Evolutionary conservation across 768 basidiomycete genomes (phyloP), one percentile per base, ranked within the genome.

Genomic region (Filobasidium floriforme): DNA sequence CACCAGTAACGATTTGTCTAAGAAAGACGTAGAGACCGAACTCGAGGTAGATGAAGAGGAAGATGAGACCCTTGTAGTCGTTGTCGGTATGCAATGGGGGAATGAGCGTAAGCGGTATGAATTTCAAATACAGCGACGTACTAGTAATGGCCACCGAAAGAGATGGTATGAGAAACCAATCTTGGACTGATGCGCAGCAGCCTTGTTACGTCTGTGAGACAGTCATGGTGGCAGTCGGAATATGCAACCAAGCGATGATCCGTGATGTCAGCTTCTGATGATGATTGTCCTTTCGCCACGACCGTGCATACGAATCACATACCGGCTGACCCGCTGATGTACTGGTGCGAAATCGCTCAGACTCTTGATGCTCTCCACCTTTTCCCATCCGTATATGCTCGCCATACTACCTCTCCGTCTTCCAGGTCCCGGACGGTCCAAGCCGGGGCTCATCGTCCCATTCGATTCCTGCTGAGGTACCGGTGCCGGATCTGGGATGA

Each of bases 61-160:
- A 89, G 41, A 98, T 89, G 68, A 94, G 84, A 67, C 82, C 76
- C 92, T n/a, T 96, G 69, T n/a, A 18, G 19, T 37, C 9, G 32
- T 32, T 28, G 5, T 7, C 19, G 28, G 41, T 37, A 22, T 51
- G 59, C 37, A 5, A 54, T 46, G 12, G 18, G 22, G 51, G 41
- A 5, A 14, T 22, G 11, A 52, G 41, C 22, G 49, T 37, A 28
- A 49, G 15, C 24, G 15, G n/a, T 11, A 10, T 18, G 32, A 7
- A 57, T 26, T 10, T 12, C 19, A 63, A 63, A 54, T 12, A 11
- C 9, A 44, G 18, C 3, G 41, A 62, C 71, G n/a, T 68, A 73
- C 73, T 70, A 96, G 80, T 32, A 94, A 79, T 0, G 92, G 91
- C 91, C 91, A 93, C 66, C 92, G 83, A 24, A 92, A 80, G 28